Evolutionary conservation across 2,329 filamentous ascomycete genomes (phyloP).

Genomic region (Ceratocystiopsis brevicomis): DNA sequence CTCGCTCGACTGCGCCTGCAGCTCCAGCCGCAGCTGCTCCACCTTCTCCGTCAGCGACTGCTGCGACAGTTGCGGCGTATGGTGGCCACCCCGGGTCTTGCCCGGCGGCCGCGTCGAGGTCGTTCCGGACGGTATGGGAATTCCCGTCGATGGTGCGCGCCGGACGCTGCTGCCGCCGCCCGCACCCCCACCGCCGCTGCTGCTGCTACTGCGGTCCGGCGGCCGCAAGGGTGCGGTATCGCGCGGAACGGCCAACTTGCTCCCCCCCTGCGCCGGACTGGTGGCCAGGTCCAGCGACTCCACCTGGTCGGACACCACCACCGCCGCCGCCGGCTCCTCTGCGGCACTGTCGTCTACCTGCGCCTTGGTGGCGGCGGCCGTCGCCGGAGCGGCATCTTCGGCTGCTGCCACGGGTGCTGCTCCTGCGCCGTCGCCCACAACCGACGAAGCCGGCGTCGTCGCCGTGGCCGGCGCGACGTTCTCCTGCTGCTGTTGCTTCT

Average conservation of each 20-base stretch:
- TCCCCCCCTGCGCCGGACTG: neutral
- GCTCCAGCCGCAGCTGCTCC: conserved; percentile 32
- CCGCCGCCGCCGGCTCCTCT: neutral
- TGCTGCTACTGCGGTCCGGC: too few species aligned
- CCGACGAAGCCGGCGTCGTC: neutral
- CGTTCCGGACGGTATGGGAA: neutral
- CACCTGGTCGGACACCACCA: conserved; percentile 11
- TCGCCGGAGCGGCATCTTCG: conserved; percentile 5
- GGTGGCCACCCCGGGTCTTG: conserved; percentile 1
- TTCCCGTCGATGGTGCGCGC: neutral
- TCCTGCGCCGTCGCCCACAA: too few species aligned
- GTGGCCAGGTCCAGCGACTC: conserved; percentile 32
- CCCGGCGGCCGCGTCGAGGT: neutral
- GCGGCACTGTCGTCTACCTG: neutral
- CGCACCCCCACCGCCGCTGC: neutral
- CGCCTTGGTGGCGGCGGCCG: neutral
- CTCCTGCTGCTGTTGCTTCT: neutral
- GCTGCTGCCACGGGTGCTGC: too few species aligned
- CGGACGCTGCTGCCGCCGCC: neutral
- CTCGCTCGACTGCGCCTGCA: conserved; percentile 19
- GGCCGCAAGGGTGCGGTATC: too few species aligned
- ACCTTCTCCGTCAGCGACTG: conserved; percentile 24
- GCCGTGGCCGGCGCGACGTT: neutral
- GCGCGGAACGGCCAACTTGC: too few species aligned
- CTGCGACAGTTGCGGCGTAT: neutral